Conservation (phyloP, 2,329 filamentous ascomycete species). For the Colletotrichum sp. region DNA sequence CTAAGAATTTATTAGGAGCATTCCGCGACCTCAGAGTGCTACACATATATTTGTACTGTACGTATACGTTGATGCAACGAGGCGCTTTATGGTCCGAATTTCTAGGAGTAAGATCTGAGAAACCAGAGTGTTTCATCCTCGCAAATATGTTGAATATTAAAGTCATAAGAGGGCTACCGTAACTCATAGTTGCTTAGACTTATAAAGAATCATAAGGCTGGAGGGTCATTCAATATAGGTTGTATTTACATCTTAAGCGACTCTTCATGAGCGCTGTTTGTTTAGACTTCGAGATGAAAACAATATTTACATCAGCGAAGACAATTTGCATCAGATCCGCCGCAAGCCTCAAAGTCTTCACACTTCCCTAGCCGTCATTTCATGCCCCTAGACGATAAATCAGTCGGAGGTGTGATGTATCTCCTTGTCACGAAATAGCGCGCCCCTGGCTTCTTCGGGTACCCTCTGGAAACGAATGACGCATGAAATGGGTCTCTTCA, state of each 20-base stretch:
- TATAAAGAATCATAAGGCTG: accelerated
- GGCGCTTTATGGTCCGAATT: accelerated
- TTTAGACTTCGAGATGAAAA: accelerated
- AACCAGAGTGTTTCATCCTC: accelerated
- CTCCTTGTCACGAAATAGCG: accelerated
- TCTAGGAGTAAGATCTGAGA: accelerated
- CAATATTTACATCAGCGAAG: accelerated
- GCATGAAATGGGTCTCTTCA: background rate
- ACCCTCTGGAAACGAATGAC: accelerated
- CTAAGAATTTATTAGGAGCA: too few species aligned
- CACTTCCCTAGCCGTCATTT: accelerated
- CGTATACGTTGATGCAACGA: accelerated
- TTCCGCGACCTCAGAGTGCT: too few species aligned
- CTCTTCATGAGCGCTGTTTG: accelerated
- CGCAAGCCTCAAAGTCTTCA: background rate
- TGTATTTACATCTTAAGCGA: background rate
- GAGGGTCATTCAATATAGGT: accelerated
- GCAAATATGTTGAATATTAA: accelerated
- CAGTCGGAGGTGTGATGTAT: background rate
- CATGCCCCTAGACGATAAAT: background rate
- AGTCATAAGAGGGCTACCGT: accelerated
- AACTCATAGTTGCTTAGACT: accelerated
- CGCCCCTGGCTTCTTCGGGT: background rate
- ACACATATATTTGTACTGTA: too few species aligned
- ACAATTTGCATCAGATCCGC: accelerated